Conservation (phyloP, 495 filamentous ascomycete genomes). For the Xylaria longipes region DNA sequence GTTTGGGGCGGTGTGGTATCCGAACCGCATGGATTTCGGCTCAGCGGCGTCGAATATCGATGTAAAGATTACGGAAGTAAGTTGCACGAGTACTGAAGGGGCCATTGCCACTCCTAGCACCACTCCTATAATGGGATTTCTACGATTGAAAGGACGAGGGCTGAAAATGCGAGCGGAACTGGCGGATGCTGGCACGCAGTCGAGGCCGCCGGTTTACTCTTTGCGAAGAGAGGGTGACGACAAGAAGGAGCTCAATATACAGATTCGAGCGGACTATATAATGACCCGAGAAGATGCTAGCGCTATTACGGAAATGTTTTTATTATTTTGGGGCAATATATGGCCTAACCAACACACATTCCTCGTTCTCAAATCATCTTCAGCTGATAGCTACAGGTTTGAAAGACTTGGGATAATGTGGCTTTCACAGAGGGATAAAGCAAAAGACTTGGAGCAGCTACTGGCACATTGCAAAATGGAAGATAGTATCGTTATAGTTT, state of each 20-base stretch:
- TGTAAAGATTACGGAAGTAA: background rate
- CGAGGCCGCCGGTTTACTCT: background rate
- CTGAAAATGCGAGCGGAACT: background rate
- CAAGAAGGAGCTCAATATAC: background rate
- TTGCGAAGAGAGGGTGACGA: background rate
- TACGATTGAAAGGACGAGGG: background rate
- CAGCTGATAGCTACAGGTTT: background rate
- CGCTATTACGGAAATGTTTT: background rate
- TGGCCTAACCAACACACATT: background rate
- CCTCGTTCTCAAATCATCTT: background rate
- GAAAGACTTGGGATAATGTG: background rate
- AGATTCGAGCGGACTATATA: background rate
- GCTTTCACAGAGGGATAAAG: background rate
- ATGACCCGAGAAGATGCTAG: background rate
- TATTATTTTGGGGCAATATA: background rate
- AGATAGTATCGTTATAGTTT: background rate
- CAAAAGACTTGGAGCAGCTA: background rate
- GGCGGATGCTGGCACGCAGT: background rate
- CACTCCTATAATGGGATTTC: background rate
- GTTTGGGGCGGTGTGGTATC: background rate
- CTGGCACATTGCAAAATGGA: background rate
- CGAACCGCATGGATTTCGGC: background rate
- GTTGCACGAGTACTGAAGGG: background rate
- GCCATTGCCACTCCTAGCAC: background rate
- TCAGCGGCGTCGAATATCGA: background rate